phyloP scores from a whole-genome alignment of 2,329 filamentous ascomycete species.

The Colletotrichum gloeosporioides region DNA sequence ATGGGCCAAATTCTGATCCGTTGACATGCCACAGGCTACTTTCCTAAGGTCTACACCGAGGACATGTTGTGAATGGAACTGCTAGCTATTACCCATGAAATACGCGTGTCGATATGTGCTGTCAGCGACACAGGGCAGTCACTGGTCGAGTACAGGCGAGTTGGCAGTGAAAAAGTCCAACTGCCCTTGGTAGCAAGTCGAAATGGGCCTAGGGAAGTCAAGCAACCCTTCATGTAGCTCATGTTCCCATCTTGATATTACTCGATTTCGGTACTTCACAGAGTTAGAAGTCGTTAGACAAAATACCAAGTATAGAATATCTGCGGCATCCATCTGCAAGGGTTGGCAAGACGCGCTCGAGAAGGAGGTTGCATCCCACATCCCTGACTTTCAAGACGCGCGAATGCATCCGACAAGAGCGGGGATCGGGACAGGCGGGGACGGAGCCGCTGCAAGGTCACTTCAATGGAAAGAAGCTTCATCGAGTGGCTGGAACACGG shows the following conservation, averaged over 20 bases:
- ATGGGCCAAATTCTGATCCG: not conserved
- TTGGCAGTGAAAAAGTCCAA: not conserved
- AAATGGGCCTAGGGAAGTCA: not conserved
- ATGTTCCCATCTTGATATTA: not conserved
- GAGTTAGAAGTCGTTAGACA: not conserved
- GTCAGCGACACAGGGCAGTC: not conserved
- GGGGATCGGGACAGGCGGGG: not conserved
- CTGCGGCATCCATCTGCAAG: not conserved
- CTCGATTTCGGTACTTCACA: not conserved
- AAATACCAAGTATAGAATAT: not conserved
- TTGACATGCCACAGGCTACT: not conserved
- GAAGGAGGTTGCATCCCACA: conserved; percentile 2
- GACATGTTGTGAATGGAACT: not conserved
- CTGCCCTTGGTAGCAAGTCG: not conserved
- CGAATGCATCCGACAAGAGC: not conserved
- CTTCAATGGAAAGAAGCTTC: not conserved
- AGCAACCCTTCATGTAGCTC: not conserved
- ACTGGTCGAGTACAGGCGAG: not conserved
- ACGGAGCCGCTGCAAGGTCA: conserved; percentile 10
- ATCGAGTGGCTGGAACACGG: not conserved
- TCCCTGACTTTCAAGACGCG: not conserved
- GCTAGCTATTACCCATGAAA: not conserved
- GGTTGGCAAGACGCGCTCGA: not conserved
- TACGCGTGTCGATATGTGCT: not conserved
- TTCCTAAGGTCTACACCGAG: not conserved